Evolutionary conservation across 2,329 filamentous ascomycete genomes (phyloP).

Genomic region (Colletotrichum sp.): DNA sequence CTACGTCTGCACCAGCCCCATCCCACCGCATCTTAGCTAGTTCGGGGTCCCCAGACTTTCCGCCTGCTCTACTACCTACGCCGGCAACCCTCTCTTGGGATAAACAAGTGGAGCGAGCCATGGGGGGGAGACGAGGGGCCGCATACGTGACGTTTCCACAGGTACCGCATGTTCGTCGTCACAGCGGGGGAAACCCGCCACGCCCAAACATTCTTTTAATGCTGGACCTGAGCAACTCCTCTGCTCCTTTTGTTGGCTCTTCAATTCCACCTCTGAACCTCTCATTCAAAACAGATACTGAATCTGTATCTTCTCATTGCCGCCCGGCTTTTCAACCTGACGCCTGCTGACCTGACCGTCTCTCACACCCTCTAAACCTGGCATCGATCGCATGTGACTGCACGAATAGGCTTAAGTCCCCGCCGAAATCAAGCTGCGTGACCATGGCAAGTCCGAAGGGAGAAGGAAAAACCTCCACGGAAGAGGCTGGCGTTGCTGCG

Average conservation of each 20-base stretch:
- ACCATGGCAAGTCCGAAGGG: neutral
- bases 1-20: neutral
- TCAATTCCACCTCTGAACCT: neutral
- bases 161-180: slow-evolving; percentile 6
- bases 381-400: neutral
- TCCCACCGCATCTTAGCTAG: neutral
- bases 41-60: neutral
- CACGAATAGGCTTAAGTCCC: neutral
- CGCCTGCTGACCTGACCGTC: neutral
- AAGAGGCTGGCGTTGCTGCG: slow-evolving; percentile 29
- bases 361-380: neutral
- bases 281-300: neutral
- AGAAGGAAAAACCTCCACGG: slow-evolving; percentile 9
- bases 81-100: neutral
- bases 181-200: neutral
- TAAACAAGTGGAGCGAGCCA: neutral
- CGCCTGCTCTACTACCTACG: neutral
- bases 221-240: neutral
- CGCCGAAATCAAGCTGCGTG: neutral
- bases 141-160: neutral
- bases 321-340: neutral
- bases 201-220: neutral
- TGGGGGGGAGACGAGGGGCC: slow-evolving; percentile 7
- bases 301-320: neutral
- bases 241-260: neutral